These are phyloP conservation scores for Pseudophaeomoniella oleicola DNA, from an alignment of 2,329 filamentous ascomycete species.

Conservation along the genomic window DNA sequence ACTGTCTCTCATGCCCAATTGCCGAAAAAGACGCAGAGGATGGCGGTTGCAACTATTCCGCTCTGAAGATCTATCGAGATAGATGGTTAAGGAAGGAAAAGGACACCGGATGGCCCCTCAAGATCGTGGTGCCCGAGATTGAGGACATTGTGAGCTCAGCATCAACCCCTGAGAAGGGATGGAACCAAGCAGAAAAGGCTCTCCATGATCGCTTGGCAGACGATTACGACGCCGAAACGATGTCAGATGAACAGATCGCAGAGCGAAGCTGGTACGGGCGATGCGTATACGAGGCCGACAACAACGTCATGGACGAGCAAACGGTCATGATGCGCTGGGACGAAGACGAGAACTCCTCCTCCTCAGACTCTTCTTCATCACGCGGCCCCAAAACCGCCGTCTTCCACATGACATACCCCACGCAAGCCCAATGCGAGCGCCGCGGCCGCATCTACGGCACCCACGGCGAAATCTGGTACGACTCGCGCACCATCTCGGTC, in stretches of 20 bases:
- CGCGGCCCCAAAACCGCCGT: constrained; percentile 68
- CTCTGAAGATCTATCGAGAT: constrained; percentile 68
- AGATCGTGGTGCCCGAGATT: constrained; percentile 83
- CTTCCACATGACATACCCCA: constrained; percentile 90
- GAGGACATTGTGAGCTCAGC: constrained; percentile 50
- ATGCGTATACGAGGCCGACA: constrained; percentile 90
- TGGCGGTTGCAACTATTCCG: constrained; percentile 66
- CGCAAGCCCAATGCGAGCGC: constrained; percentile 72
- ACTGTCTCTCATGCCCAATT: constrained; percentile 63
- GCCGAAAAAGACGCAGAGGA: constrained; percentile 36
- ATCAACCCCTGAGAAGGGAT: too few relatives aligned
- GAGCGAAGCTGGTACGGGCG: constrained; percentile 62
- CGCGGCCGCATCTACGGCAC: constrained; percentile 78
- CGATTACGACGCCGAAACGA: constrained; percentile 38
- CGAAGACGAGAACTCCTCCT: constrained; percentile 36
- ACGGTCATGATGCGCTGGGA: constrained; percentile 80
- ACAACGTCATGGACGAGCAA: constrained; percentile 89
- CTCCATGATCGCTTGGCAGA: constrained; percentile 35
- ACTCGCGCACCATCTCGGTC: constrained; percentile 61
- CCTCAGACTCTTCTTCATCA: constrained; percentile 15
- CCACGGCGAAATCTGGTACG: constrained; percentile 71
- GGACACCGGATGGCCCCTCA: constrained; percentile 66
- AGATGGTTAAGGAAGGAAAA: constrained; percentile 46
- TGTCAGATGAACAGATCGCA: constrained; percentile 30
- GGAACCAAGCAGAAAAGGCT: constrained; percentile 34